Evolutionary conservation across 2,329 filamentous ascomycete species (phyloP), one percentile per base, ranked within the genome.

Genomic region (Stenocarpella maydis): DNA sequence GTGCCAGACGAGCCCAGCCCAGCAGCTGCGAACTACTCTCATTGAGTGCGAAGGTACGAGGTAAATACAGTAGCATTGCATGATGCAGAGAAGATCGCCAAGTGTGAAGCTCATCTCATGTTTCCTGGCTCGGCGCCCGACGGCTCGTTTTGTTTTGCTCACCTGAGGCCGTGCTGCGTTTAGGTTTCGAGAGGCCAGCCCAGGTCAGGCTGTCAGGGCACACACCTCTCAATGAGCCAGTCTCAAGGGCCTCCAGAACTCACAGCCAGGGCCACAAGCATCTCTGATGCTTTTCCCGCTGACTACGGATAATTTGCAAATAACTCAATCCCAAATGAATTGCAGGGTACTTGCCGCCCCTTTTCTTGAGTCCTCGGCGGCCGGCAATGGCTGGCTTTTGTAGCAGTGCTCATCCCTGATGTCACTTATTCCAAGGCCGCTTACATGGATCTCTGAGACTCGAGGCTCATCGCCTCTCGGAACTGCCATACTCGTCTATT

Each of bases 71-170:
- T 63, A 63, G 41, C 58, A 63, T n/a, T 49, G 58, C 58, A 63
- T 63, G n/a, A 63, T 47, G 58, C 43, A 63, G 37, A 63, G 43
- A 49, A 49, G 39, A 60, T 21, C 26, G 58, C 58, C 43, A 63
- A 63, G 58, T 21, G 43, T 47, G 28, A 49, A 63, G 26, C 41
- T 63, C 43, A 63, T 63, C 58, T 49, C 14, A 63, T 63, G 41
- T 63, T 37, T 19, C 58, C 58, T 34, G 28, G n/a, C 43, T 63
- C 43, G 14, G 28, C 58, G 28, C 41, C 8, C 24, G n/a, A 34
- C 26, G 15, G 26, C 41, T 49, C 28, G 43, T 63, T 19, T 19
- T 37, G n/a, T 21, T 63, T 63, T 49, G 19, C 28, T 37, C n/a
- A 1, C 17, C 37, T 24, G 28, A 14, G 43, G 58, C 58, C 26